phyloP scores from a whole-genome alignment of 768 basidiomycete species.

The Phaeolepiota aurea region DNA sequence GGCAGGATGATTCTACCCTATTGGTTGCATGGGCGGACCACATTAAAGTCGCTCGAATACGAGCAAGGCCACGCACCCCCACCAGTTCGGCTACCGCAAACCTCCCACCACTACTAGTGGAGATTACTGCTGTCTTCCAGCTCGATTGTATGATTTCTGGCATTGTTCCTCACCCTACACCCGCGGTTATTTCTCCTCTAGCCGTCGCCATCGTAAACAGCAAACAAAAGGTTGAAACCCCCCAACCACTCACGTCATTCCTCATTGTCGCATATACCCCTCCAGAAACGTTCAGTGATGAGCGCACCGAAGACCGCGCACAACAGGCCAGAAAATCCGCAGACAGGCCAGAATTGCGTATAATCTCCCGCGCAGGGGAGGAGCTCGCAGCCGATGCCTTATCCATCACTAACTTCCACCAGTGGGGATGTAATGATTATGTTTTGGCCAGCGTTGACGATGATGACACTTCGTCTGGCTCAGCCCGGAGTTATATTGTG shows the following conservation, averaged over 20 bases:
- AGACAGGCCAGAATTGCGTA: conserved; percentile 89
- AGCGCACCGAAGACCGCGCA: conserved; percentile 63
- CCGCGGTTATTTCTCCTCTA: conserved; percentile 11
- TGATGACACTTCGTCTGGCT: too few species aligned
- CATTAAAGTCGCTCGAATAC: conserved; percentile 83
- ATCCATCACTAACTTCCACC: conserved; percentile 66
- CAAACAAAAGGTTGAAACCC: neutral
- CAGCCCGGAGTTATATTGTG: conserved; percentile 63
- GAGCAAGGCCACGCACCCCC: conserved; percentile 44
- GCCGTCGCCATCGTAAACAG: neutral
- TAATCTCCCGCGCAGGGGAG: conserved; percentile 84
- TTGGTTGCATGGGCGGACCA: conserved; percentile 92
- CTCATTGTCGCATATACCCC: conserved; percentile 84
- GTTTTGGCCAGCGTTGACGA: conserved; percentile 47
- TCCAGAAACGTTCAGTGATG: conserved; percentile 65
- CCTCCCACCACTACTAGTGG: conserved; percentile 60
- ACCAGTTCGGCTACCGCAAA: conserved; percentile 34
- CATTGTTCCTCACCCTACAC: conserved; percentile 67
- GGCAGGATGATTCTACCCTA: conserved; percentile 89
- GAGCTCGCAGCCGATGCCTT: conserved; percentile 83
- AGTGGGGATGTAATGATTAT: conserved; percentile 93
- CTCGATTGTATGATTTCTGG: conserved; percentile 95
- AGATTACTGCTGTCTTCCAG: conserved; percentile 87
- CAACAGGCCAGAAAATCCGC: conserved; percentile 78
- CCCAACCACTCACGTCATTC: conserved; percentile 50